Percentiles rank a stretch among this genome's conserved stretches.
phyloP scores from a whole-genome alignment of 1,139 yeast species.

The Sugiyamaella xylanicola region DNA sequence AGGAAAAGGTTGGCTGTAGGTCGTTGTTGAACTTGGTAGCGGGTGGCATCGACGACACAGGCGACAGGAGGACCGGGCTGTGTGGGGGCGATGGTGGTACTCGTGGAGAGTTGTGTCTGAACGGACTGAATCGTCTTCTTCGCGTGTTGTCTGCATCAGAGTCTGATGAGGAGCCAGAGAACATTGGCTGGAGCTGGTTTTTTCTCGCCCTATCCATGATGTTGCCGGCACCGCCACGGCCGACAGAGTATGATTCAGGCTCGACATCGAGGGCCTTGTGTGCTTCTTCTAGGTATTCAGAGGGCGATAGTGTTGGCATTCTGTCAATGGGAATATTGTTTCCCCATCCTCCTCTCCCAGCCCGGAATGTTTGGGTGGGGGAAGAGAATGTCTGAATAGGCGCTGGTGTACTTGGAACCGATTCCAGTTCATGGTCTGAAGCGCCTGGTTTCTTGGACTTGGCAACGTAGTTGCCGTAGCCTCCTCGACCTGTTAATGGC shows the following conservation, averaged over 20 bases:
- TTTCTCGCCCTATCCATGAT: constrained; percentile 11
- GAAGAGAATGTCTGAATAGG: constrained; percentile 43
- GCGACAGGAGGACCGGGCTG: constrained; percentile 18
- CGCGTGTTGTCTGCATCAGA: constrained; percentile 10
- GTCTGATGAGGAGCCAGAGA: constrained; percentile 19
- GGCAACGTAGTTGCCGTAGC: constrained; percentile 38
- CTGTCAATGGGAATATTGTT: constrained; percentile 40
- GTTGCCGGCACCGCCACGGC: constrained; percentile 46
- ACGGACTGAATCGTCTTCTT: constrained; percentile 13
- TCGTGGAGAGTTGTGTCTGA: neutral
- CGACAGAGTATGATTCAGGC: constrained; percentile 41
- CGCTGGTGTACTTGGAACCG: constrained; percentile 39
- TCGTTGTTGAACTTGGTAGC: constrained; percentile 11
- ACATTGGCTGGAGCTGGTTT: constrained; percentile 17
- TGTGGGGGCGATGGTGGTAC: constrained; percentile 12
- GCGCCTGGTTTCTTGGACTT: constrained; percentile 17
- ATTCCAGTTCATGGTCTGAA: constrained; percentile 20
- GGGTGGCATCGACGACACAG: constrained; percentile 24
- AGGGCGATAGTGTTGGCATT: constrained; percentile 39
- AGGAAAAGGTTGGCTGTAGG: constrained; percentile 22
- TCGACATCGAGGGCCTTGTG: constrained; percentile 38
- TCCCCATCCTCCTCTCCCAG: constrained; percentile 47
- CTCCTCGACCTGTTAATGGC: constrained; percentile 43
- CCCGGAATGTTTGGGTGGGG: constrained; percentile 41
- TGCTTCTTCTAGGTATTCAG: constrained; percentile 42